Evolutionary conservation across 2,329 filamentous ascomycete species (phyloP).

Genomic region (Colletotrichum agaves): DNA sequence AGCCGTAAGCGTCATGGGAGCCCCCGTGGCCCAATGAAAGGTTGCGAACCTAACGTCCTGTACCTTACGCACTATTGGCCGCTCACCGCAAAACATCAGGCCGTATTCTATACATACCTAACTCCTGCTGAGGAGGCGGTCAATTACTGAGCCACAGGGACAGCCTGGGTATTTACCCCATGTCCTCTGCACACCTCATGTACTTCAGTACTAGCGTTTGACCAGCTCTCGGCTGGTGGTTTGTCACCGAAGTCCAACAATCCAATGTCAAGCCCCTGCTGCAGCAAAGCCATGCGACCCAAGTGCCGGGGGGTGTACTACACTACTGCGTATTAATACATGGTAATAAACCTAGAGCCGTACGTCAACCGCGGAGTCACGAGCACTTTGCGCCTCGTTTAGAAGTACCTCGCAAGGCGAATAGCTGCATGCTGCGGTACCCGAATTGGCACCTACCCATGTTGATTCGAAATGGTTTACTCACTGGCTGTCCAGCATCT

Average conservation of each 20-base stretch:
- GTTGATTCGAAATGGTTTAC: background rate
- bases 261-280: slow-evolving; percentile 26
- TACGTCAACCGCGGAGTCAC: slow-evolving; percentile 17
- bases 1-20: slow-evolving; percentile 10
- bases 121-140: slow-evolving; percentile 28
- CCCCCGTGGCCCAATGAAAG: slow-evolving; percentile 18
- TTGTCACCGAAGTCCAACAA: slow-evolving; percentile 30
- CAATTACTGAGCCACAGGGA: slow-evolving; percentile 34
- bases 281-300: slow-evolving; percentile 34
- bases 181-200: slow-evolving; percentile 15
- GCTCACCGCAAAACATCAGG: slow-evolving; percentile 34
- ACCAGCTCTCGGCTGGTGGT: slow-evolving; percentile 25
- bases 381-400: slow-evolving; percentile 18
- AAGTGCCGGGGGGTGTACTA: slow-evolving; percentile 34
- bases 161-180: slow-evolving; percentile 28
- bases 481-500: slow-evolving; percentile 1
- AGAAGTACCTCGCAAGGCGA: slow-evolving; percentile 16
- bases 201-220: slow-evolving; percentile 30
- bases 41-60: slow-evolving; percentile 14
- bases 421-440: slow-evolving; percentile 2
- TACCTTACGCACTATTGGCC: background rate
- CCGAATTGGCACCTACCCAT: background rate
- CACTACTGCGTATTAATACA: no score
- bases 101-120: background rate
- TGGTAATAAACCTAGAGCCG: slow-evolving; percentile 31